These are phyloP conservation scores for Crithidia fasciculata DNA, from an alignment of 208 protist species.

Conservation along the genomic window DNA sequence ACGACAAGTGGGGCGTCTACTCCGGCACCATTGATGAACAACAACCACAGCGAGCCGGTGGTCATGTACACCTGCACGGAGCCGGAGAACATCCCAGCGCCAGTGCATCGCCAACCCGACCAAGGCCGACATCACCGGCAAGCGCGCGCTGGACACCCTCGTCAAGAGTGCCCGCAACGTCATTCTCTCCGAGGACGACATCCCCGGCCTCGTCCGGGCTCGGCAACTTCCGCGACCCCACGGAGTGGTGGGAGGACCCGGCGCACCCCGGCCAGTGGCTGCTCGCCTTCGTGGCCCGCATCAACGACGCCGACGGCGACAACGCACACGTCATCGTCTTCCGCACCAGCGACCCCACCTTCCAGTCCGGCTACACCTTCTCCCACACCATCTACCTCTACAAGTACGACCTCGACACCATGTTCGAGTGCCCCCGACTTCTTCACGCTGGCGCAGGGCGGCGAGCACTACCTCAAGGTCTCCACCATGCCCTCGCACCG, in stretches of 20 bases:
- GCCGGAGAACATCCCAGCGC: constrained; percentile 30
- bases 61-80: constrained; percentile 54
- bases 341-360: constrained; percentile 45
- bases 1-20: constrained; percentile 40
- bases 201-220: constrained; percentile 33
- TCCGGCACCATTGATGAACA: constrained; percentile 49
- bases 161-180: constrained; percentile 41
- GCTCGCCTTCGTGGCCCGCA: constrained; percentile 46
- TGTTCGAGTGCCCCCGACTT: constrained; percentile 59
- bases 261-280: constrained; percentile 35
- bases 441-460: constrained; percentile 26
- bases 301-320: constrained; percentile 32
- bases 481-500: constrained; percentile 43
- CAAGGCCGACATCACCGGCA: constrained; percentile 14
- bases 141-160: constrained; percentile 23
- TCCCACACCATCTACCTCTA: constrained; percentile 38
- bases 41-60: constrained; percentile 34
- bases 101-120: constrained; percentile 47
- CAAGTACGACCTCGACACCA: constrained; percentile 33
- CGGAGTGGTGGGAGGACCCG: constrained; percentile 46
- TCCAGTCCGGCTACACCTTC: constrained; percentile 44
- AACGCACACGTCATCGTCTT: constrained; percentile 54
- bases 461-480: constrained; percentile 39
- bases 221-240: constrained; percentile 50
- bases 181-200: constrained; percentile 31